These are phyloP conservation scores for Diaporthe ilicicola DNA, from an alignment of 2,329 filamentous ascomycete genomes.

Conservation along the genomic window DNA sequence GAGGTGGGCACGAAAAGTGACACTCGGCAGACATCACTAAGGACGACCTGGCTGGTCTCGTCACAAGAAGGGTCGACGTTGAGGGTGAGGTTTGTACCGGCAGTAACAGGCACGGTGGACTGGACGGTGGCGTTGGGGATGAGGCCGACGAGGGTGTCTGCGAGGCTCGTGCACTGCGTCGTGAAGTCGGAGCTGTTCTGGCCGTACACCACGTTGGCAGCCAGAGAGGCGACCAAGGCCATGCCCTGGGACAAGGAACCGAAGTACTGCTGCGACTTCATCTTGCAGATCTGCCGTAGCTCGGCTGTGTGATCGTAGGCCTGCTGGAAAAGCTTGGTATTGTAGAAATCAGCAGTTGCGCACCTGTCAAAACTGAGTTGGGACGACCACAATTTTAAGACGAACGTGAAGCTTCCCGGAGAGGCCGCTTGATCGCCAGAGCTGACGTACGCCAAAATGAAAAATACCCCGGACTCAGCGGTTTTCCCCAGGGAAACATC, in stretches of 20 bases:
- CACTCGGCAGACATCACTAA: constrained; percentile 42
- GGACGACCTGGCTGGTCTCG: constrained; percentile 35
- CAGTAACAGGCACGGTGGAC: constrained; percentile 47
- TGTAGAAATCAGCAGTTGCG: background rate
- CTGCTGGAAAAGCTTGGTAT: constrained; percentile 16
- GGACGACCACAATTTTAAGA: constrained; percentile 1
- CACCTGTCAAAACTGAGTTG: background rate
- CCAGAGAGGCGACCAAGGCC: background rate
- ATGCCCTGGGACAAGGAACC: constrained; percentile 1
- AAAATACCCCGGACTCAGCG: background rate
- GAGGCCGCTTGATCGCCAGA: background rate
- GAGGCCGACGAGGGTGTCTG: constrained; percentile 38
- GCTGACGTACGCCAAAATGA: constrained; percentile 9
- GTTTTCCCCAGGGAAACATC: constrained; percentile 14
- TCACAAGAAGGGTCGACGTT: constrained; percentile 50
- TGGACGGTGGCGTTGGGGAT: constrained; percentile 46
- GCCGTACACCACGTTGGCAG: background rate
- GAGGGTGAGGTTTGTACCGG: constrained; percentile 49
- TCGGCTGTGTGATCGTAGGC: constrained; percentile 4
- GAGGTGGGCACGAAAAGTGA: constrained; percentile 40
- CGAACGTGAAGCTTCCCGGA: background rate
- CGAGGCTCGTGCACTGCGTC: constrained; percentile 38
- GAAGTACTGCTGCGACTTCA: constrained; percentile 10
- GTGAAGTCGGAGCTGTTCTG: constrained; percentile 27
- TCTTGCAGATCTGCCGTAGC: constrained; percentile 8